Base-by-base conservation (phyloP, 2,329 filamentous ascomycete genomes). In the Lojkania enalia region DNA sequence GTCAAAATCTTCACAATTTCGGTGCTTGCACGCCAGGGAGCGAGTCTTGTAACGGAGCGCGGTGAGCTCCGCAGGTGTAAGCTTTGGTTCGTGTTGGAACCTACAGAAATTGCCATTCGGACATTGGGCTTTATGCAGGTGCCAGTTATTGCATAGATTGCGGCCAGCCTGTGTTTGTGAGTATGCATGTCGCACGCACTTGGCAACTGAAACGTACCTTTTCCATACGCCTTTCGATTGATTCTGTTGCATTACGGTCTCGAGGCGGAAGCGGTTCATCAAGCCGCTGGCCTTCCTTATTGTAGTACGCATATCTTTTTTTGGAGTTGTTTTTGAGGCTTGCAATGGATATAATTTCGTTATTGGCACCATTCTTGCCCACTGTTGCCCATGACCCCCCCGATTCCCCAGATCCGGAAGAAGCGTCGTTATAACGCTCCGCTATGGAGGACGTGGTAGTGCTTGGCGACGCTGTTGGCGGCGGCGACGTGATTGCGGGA, bases 31-130 rank as follows among this genome's bases (percentile, higher is more conserved):
- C 4, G 58, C 56, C 7, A 70, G 55, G 7, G 60, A 67, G n/a
- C 73, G 60, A 2, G 73, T 69, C 45, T 73, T 73, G 43, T 73
- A 70, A 33, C 64, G 67, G 23, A 77, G 53, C 4, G 72, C 71
- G 14, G 68, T 62, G 32, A 64, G 47, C 45, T 75, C 73, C 3
- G 58, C 66, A 2, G 58, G 49, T 1, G 54, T 60, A 15, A 76
- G 56, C 16, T 63, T 67, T 25, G 70, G 67, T 27, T 70, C 70
- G 47, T 76, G 74, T 39, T 66, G 56, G 47, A 74, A 76, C 25
- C 64, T 60, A 52, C 74, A 76, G 41, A 70, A 70, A 9, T 64
- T 58, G 6, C 67, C 70, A n/a, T 69, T 62, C 4, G 56, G 47
- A 43, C 74, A 76, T 20, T 68, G 56, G 2, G 70, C 71, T 19